Base-by-base conservation (phyloP, 2,329 filamentous ascomycete genomes). In the Daldinia eschscholtzii region DNA sequence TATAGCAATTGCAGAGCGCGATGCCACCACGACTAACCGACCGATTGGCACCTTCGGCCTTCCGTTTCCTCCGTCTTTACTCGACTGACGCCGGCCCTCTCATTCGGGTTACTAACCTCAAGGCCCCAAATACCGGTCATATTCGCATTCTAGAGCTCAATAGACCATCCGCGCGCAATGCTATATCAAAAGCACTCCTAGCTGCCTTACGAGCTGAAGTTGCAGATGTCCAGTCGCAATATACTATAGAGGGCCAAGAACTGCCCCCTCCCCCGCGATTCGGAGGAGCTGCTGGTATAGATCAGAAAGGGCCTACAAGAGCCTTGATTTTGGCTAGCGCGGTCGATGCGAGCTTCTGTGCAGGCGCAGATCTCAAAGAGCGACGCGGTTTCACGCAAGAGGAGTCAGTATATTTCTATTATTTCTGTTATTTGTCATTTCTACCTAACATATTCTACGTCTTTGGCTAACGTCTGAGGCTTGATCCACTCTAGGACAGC, bases 281-380 rank as follows among this genome's bases (percentile, higher is more conserved):
- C 64, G 85, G 83, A 30, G 84, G 85, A 37, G 78, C 79, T 0
- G 82, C 83, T 2, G 83, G 82, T 0, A 75, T 79, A 3, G 81
- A 84, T 65, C 73, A 83, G 70, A 83, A 80, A 68, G 86, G 85
- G 0, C 86, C 87, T 0, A 98, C 94, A 15, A 85, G 96, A 72
- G 95, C 93, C 1, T 80, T 99, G 73, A 88, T 99, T 44, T 75
- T 99, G 15, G 92, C 93, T 10, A 97, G 93, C 76, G 93, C 93
- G 44, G 87, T 93, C n/a, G 93, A 98, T 74, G 85, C 88, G 26
- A 92, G 90, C 75, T 99, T 99, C 80, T 99, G 96, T 80, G 93
- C 96, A 0, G 96, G 96, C 41, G 96, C 96, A 3, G 96, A 99
- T 78, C 82, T 99, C 76, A 98, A 98, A 79, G 95, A 98, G 84